Percentiles rank a stretch among this genome's conserved stretches.
Conservation (phyloP, 2,329 filamentous ascomycete species). For the Neobulgaria alba region DNA sequence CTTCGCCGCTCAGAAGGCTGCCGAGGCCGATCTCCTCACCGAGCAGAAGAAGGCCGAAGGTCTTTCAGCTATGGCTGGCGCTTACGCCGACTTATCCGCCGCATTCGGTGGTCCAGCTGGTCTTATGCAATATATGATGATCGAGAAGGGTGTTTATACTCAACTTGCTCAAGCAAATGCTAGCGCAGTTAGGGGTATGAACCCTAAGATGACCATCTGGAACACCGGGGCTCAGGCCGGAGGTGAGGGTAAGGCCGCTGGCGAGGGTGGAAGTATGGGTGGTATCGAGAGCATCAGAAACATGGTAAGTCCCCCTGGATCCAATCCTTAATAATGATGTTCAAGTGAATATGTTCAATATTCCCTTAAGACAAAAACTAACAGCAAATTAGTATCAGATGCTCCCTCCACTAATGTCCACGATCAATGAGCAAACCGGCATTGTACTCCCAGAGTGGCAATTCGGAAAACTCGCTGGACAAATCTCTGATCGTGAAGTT, state of each 20-base stretch:
- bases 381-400: constrained; percentile 52
- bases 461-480: constrained; percentile 41
- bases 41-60: constrained; percentile 71
- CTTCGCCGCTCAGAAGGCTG: constrained; percentile 36
- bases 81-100: constrained; percentile 62
- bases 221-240: constrained; percentile 56
- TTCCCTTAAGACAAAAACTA: neutral
- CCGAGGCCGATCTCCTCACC: constrained; percentile 49
- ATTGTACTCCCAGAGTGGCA: constrained; percentile 74
- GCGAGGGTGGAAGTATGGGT: constrained; percentile 38
- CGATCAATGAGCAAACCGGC: constrained; percentile 83
- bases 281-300: constrained; percentile 61
- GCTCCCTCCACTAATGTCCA: constrained; percentile 72
- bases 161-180: constrained; percentile 73
- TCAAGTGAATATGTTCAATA: neutral
- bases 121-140: constrained; percentile 79
- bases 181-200: constrained; percentile 62
- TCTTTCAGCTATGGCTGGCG: constrained; percentile 67
- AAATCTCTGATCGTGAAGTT: constrained; percentile 24
- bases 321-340: constrained; percentile 1
- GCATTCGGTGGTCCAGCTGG: constrained; percentile 73
- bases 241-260: constrained; percentile 25
- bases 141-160: constrained; percentile 72
- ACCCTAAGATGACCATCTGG: constrained; percentile 89
- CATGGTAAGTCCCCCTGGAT: constrained; percentile 33